Conservation (phyloP, 345 rosid genomes). For the Eutrema heterophyllum region DNA sequence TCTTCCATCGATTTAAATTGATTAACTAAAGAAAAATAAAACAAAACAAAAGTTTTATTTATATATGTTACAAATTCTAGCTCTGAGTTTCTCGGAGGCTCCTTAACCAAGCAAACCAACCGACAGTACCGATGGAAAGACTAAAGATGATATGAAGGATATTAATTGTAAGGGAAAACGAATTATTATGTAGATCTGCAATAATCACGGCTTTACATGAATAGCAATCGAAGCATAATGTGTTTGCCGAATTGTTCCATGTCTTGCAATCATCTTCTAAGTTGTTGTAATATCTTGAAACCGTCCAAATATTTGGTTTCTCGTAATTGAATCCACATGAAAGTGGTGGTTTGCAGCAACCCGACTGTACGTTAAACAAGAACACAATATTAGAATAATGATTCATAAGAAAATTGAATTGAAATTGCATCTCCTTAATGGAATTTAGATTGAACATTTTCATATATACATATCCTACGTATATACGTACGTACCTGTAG, state of each 20-base stretch:
- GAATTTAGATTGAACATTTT: neutral
- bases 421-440: neutral
- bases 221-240: slow-evolving; percentile 26
- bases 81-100: slow-evolving; percentile 5
- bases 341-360: slow-evolving; percentile 35
- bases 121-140: slow-evolving; percentile 7
- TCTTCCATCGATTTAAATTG: neutral
- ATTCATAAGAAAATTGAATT: neutral
- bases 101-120: slow-evolving; percentile 26
- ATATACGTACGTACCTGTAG: slow-evolving; percentile 14
- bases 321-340: slow-evolving; percentile 29
- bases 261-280: slow-evolving; percentile 21
- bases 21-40: neutral
- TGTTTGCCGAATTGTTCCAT: slow-evolving; percentile 16
- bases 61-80: neutral
- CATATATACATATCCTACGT: neutral
- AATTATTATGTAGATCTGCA: slow-evolving; percentile 11
- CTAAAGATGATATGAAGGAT: slow-evolving; percentile 8
- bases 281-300: slow-evolving; percentile 5
- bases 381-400: neutral
- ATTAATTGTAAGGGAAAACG: neutral
- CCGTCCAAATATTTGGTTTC: slow-evolving; percentile 20
- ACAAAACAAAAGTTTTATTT: neutral
- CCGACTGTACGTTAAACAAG: slow-evolving; percentile 1
- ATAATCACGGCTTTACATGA: slow-evolving; percentile 33